A percentile compares a stretch with the other conserved stretches of the same genome.
These are phyloP conservation scores for Talaromyces sp. DNA, from an alignment of 2,329 filamentous ascomycete genomes.

Conservation along the genomic window DNA sequence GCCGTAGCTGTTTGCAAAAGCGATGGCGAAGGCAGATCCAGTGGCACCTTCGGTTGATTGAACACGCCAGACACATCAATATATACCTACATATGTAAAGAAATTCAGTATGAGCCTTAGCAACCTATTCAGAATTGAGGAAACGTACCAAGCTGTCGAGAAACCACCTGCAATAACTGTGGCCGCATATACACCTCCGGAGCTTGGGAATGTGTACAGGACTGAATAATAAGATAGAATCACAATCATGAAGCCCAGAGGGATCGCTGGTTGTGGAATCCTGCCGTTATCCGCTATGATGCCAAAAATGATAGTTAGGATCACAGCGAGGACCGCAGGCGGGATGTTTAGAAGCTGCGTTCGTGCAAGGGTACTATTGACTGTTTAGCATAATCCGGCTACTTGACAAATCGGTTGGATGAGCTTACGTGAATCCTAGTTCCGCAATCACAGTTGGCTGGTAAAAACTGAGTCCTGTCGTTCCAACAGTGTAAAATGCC, in stretches of 20 bases:
- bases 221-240: constrained; percentile 46
- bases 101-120: neutral
- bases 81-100: neutral
- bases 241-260: constrained; percentile 44
- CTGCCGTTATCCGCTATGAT: constrained; percentile 45
- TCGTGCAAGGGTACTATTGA: neutral
- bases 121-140: neutral
- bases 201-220: neutral
- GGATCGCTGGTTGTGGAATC: constrained; percentile 46
- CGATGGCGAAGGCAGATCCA: constrained; percentile 20
- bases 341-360: neutral
- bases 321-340: neutral
- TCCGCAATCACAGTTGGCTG: constrained; percentile 45
- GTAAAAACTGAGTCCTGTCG: constrained; percentile 46
- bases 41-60: neutral
- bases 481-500: constrained; percentile 50
- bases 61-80: neutral
- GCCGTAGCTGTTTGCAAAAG: constrained; percentile 26
- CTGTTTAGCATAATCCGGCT: neutral
- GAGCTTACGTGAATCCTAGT: constrained; percentile 43
- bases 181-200: neutral
- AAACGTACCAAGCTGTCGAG: neutral
- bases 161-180: neutral
- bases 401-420: neutral
- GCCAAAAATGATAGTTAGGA: constrained; percentile 40